Evolutionary conservation across 371 early-diverging fungal genomes (phyloP), one percentile per base, ranked within the genome.

Genomic region (Mortierella sp.): DNA sequence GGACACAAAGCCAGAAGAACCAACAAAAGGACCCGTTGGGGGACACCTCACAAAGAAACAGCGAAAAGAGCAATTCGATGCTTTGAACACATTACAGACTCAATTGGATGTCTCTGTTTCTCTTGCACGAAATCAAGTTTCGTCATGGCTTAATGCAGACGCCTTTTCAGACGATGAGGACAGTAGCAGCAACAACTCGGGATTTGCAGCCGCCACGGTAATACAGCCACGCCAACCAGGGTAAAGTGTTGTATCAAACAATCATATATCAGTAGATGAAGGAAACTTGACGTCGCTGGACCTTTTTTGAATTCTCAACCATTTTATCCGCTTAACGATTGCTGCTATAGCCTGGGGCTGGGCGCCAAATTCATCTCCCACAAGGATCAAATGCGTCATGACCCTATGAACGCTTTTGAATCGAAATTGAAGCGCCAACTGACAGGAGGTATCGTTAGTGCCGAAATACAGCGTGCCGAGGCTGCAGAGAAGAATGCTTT

Each of bases 311-410:
- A 53, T 52, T 19, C 7, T 52, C 28, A 53, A 53, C 15, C 6
- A 58, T 59, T 33, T n/a, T 32, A 38, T 59, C 21, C n/a, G 40
- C 45, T 57, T 24, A 43, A 36, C 22, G 11, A 15, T 45, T 7
- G 47, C 22, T 60, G n/a, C 0, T 57, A 24, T 76, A 90, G 90
- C 65, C 76, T 90, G 50, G 90, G 90, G 1, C 72, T 90, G 3
- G 90, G 90, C 4, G 90, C 90, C 40, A 90, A 89, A 59, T 90
- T 75, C 59, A 73, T 90, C 22, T 89, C 89, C 6, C 90, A 90
- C 69, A 84, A 78, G 55, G 89, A 90, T 41, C 88, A 88, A 5
- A 88, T 85, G 83, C 81, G 87, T 15, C 88, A 87, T 32, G 72
- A 76, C 5, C 82, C 82, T 1, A 33, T 72, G 63, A 81, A 75